Conservation (phyloP, 2,329 filamentous ascomycete genomes). For the Atkinsonella hypoxylon region DNA sequence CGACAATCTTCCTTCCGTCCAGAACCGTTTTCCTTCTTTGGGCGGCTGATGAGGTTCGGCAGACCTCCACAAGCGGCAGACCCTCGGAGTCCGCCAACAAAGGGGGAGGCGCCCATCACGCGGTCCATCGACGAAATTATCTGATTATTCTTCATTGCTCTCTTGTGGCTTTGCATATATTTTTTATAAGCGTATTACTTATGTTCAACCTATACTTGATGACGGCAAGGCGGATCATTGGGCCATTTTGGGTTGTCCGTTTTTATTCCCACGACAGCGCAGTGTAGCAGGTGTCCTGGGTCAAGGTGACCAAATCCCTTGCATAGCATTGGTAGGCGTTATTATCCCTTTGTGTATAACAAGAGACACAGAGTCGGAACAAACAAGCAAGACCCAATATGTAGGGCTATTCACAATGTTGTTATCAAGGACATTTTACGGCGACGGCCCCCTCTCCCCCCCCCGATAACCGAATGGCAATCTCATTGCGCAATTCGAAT, state of each 20-base stretch:
- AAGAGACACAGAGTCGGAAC: background rate
- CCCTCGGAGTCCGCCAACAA: conserved; percentile 63
- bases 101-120: conserved; percentile 62
- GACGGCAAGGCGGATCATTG: background rate
- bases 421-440: background rate
- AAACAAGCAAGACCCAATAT: background rate
- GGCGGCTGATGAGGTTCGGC: conserved; percentile 31
- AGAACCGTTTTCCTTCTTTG: conserved; percentile 40
- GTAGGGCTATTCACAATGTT: background rate
- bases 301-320: background rate
- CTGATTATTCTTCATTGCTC: conserved; percentile 27
- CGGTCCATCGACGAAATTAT: conserved; percentile 69
- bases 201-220: background rate
- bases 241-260: background rate
- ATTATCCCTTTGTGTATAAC: conserved; percentile 1
- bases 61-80: conserved; percentile 43
- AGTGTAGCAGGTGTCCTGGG: background rate
- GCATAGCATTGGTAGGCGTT: conserved; percentile 6
- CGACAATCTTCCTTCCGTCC: conserved; percentile 39
- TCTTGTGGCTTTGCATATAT: background rate
- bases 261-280: background rate
- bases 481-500: background rate
- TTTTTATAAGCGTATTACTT: background rate
- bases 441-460: background rate
- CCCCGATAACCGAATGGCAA: background rate